phyloP scores from a whole-genome alignment of 257 asterid genomes.

The Ehretia macrophylla region DNA sequence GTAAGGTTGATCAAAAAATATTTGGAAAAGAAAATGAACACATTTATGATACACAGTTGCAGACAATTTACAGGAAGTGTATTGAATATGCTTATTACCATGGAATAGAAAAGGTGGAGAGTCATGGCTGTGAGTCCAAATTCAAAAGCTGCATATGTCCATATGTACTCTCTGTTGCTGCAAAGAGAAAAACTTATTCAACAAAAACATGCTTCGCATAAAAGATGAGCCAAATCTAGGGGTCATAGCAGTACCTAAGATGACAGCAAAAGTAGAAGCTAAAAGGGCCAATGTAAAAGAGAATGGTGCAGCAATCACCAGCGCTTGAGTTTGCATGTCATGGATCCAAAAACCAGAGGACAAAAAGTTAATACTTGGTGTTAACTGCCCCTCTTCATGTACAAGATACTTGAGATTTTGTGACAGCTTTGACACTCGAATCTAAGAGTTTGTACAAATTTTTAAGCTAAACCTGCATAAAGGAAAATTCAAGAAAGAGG shows the following conservation, averaged over 20 bases:
- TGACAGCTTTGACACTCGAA: neutral
- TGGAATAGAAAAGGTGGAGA: slow-evolving; percentile 55
- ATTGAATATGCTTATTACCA: slow-evolving; percentile 44
- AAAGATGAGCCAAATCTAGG: slow-evolving; percentile 1
- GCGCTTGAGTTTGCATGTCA: slow-evolving; percentile 61
- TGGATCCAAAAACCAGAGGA: slow-evolving; percentile 35
- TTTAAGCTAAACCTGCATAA: no score
- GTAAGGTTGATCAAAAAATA: no score
- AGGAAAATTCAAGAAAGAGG: no score
- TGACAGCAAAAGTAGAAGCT: slow-evolving; percentile 62
- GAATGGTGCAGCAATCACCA: slow-evolving; percentile 73
- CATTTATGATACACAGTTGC: neutral
- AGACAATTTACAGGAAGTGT: neutral
- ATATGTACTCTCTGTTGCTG: slow-evolving; percentile 77
- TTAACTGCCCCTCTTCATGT: neutral
- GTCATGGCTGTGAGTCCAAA: slow-evolving; percentile 62
- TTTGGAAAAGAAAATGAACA: neutral
- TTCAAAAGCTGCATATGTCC: slow-evolving; percentile 85
- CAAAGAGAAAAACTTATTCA: slow-evolving; percentile 19
- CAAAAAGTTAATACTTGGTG: neutral
- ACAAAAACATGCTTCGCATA: slow-evolving; percentile 2
- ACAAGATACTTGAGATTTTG: neutral
- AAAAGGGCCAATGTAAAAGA: slow-evolving; percentile 70
- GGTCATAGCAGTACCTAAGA: slow-evolving; percentile 41
- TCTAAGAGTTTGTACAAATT: neutral